A percentile compares a stretch with the other conserved stretches of the same genome.
These are phyloP conservation scores for Pyrrhoderma noxium DNA, from an alignment of 1,284 basidiomycete genomes.

Conservation along the genomic window DNA sequence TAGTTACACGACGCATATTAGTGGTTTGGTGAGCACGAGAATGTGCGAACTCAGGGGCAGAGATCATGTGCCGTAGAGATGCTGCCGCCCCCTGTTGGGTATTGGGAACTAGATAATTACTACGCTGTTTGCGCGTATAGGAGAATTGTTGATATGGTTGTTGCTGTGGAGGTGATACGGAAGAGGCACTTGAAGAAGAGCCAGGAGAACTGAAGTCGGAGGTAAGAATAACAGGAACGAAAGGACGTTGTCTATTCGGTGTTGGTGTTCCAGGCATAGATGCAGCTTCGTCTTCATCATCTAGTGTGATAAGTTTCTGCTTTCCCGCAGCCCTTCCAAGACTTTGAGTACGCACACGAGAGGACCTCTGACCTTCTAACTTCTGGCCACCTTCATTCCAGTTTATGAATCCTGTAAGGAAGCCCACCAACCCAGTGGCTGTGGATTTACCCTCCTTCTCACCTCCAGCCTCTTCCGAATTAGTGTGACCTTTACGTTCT, in stretches of 20 bases:
- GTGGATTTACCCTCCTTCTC: slow-evolving; percentile 25
- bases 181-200: slow-evolving; percentile 15
- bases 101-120: neutral
- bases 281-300: neutral
- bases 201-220: slow-evolving; percentile 14
- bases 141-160: neutral
- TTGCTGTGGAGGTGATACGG: slow-evolving; percentile 7
- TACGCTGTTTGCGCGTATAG: neutral
- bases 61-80: slow-evolving; percentile 63
- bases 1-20: slow-evolving; percentile 6
- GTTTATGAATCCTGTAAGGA: slow-evolving; percentile 10
- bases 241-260: slow-evolving; percentile 10
- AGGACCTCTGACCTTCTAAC: neutral
- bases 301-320: neutral
- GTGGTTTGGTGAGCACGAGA: slow-evolving; percentile 30
- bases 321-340: slow-evolving; percentile 10
- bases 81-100: slow-evolving; percentile 44
- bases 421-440: slow-evolving; percentile 18
- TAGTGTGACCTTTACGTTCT: slow-evolving; percentile 25
- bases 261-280: slow-evolving; percentile 10
- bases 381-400: slow-evolving; percentile 1
- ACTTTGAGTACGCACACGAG: slow-evolving; percentile 7
- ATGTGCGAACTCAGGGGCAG: slow-evolving; percentile 47
- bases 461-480: slow-evolving; percentile 20
- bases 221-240: slow-evolving; percentile 10